Conservation (phyloP, 2,329 filamentous ascomycete species). For the Drechmeria coniospora region DNA sequence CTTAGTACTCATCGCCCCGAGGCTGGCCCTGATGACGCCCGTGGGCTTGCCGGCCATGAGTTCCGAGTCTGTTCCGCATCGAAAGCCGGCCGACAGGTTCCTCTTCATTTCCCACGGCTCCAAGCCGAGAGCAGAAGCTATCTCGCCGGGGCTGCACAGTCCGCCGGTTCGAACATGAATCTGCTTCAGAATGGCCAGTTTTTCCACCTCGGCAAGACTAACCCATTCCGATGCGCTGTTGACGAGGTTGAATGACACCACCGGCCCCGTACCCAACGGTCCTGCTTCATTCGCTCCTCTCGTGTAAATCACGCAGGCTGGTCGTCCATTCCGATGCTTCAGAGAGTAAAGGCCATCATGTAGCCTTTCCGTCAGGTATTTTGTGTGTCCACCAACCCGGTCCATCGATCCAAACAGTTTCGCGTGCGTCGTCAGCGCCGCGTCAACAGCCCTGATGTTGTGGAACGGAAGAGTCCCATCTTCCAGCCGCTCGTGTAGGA, state of each 20-base stretch:
- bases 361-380: conserved; percentile 45
- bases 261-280: conserved; percentile 46
- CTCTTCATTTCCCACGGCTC: conserved; percentile 67
- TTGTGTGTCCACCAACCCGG: conserved; percentile 54
- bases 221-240: conserved; percentile 58
- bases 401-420: conserved; percentile 58
- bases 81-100: conserved; percentile 73
- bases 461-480: conserved; percentile 88
- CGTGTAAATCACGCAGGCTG: conserved; percentile 54
- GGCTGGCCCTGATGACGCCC: conserved; percentile 68
- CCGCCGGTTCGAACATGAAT: conserved; percentile 82
- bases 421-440: conserved; percentile 54
- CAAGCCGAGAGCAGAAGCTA: conserved; percentile 57
- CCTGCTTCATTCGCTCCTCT: conserved; percentile 7
- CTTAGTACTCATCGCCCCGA: conserved; percentile 78
- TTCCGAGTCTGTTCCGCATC: conserved; percentile 73
- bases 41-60: conserved; percentile 74
- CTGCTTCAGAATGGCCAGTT: conserved; percentile 59
- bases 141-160: conserved; percentile 81
- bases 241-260: conserved; percentile 70
- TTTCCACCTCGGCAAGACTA: conserved; percentile 74
- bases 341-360: conserved; percentile 41
- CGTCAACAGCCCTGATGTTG: conserved; percentile 68
- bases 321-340: conserved; percentile 51
- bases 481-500: conserved; percentile 69